Percentiles rank a stretch among this genome's conserved stretches.
phyloP scores from a whole-genome alignment of 768 basidiomycete genomes.

The Xerocomellus amylosporus region DNA sequence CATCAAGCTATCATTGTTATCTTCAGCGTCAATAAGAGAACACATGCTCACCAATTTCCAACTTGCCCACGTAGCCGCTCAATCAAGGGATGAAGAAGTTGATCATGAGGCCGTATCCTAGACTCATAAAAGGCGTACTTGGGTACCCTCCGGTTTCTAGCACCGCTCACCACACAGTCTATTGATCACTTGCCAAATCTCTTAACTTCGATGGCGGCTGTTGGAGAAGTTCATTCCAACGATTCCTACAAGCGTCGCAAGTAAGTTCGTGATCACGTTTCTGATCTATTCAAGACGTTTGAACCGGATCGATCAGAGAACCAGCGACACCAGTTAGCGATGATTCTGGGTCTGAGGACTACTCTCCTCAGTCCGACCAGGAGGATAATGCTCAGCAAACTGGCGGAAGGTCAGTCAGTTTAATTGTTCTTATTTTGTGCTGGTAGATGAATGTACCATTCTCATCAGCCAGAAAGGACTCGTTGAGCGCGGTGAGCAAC shows the following conservation, averaged over 20 bases:
- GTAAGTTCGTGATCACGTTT: constrained; percentile 1
- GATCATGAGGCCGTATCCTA: constrained; percentile 3
- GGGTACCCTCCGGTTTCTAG: background rate
- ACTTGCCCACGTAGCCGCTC: constrained; percentile 8
- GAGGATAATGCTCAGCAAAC: background rate
- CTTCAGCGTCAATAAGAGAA: constrained; percentile 11
- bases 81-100: constrained; percentile 5
- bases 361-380: background rate
- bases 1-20: constrained; percentile 10
- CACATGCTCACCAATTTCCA: constrained; percentile 6
- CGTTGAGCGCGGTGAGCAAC: background rate
- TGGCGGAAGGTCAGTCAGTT: background rate
- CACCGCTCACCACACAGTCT: background rate
- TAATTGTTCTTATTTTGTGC: background rate
- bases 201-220: background rate
- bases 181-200: background rate
- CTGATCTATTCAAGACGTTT: background rate
- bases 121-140: constrained; percentile 16
- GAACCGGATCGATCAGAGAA: too few relatives aligned
- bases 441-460: background rate
- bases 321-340: too few relatives aligned
- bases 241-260: background rate
- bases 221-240: background rate
- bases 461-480: constrained; percentile 1
- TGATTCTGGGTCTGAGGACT: background rate